Evolutionary conservation across 176 grass and related monocot genomes (phyloP), one percentile per base, ranked within the genome.

Genomic region (Tillandsia leiboldiana): DNA sequence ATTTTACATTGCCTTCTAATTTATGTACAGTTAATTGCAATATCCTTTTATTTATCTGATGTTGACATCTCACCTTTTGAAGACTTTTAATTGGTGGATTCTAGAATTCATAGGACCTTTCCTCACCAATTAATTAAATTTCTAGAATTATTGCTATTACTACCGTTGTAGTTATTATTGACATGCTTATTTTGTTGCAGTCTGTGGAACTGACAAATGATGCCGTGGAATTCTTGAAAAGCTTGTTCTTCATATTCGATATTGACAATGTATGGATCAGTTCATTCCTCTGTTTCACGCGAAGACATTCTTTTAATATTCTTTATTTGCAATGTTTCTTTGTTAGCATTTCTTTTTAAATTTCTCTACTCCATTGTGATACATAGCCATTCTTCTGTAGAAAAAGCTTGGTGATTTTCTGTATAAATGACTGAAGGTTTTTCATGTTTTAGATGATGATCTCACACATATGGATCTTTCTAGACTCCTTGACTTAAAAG

Each of bases 211-310:
- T 99, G 73, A 99, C 82, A 75, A 84, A 67, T 64, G 89, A 93
- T 78, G 82, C 81, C 5, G 23, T 87, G 53, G 86, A 93, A 49
- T 97, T 87, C 66, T 81, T 97, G 84, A 97, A 73, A 73, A 83
- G 76, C 28, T 71, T 88, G 50, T 97, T 97, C 86, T 78, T 72
- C 67, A 90, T 97, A 82, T 92, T 87, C 73, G 94, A 97, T 78
- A 81, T 82, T 51, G 89, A 93, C 71, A 92, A 87, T 75, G 94
- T 97, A 92, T 81, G 82, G 42, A 48, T 59, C 56, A 62, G 11
- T 58, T 22, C 65, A 49, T 68, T 66, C 3, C 51, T 67, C 20
- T 79, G 67, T 57, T 61, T 14, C 9, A 8, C 48, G 33, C 4
- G 5, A 54, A 26, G 4, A 15, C 51, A 11, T 71, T 56, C 52